Evolutionary conservation across 345 rosid genomes (phyloP).

Genomic region (Stellera chamaejasme): DNA sequence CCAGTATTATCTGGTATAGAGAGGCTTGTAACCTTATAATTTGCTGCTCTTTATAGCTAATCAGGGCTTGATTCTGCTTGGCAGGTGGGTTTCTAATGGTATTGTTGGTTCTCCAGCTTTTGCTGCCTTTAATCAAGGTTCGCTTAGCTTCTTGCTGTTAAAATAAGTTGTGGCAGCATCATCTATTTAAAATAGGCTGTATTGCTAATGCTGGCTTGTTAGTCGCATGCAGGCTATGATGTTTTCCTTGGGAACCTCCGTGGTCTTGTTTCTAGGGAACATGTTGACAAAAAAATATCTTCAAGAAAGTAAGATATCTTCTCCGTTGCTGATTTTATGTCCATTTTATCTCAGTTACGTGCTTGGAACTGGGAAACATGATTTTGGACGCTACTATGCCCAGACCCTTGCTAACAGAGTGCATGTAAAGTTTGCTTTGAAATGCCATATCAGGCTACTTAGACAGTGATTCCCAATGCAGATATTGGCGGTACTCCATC

Average conservation of each 20-base stretch:
- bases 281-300: conserved; percentile 73
- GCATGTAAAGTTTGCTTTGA: too few relatives aligned
- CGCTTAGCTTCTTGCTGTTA: conserved; percentile 10
- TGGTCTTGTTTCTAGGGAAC: conserved; percentile 89
- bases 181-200: too few relatives aligned
- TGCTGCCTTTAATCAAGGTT: conserved; percentile 98
- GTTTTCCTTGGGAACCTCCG: conserved; percentile 94
- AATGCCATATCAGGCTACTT: too few relatives aligned
- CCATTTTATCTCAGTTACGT: neutral
- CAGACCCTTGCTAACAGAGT: too few relatives aligned
- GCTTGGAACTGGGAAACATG: neutral
- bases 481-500: conserved; percentile 89
- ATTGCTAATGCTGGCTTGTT: neutral
- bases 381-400: too few relatives aligned
- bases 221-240: conserved; percentile 59
- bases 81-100: conserved; percentile 96
- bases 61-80: conserved; percentile 8
- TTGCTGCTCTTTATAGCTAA: neutral
- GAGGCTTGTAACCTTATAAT: neutral
- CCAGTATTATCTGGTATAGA: too few relatives aligned
- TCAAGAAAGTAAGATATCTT: conserved; percentile 44
- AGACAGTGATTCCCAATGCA: conserved; percentile 17
- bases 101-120: conserved; percentile 98
- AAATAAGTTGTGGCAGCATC: neutral
- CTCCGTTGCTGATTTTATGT: neutral